These are phyloP conservation scores for Scedosporium apiospermum DNA, from an alignment of 2,329 filamentous ascomycete genomes.

Conservation along the genomic window DNA sequence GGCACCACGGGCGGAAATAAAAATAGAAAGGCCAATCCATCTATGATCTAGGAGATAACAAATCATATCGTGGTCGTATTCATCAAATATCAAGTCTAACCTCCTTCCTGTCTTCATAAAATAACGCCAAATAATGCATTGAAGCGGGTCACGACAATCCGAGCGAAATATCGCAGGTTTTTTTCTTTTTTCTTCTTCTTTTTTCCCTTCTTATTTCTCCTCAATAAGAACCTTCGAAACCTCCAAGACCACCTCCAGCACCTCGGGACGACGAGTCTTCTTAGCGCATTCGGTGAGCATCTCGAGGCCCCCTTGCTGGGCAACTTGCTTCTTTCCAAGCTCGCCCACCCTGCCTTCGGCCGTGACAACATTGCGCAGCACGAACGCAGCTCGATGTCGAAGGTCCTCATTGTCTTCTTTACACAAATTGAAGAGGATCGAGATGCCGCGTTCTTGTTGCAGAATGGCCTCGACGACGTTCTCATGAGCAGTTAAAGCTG, in stretches of 20 bases:
- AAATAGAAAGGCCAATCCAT: background rate
- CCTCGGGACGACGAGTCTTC: slow-evolving; percentile 57
- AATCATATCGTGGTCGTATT: background rate
- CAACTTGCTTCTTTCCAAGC: slow-evolving; percentile 50
- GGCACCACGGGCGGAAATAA: background rate
- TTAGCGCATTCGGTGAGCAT: slow-evolving; percentile 60
- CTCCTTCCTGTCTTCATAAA: background rate
- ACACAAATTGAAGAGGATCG: slow-evolving; percentile 73
- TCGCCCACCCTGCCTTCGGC: slow-evolving; percentile 57
- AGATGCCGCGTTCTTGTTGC: slow-evolving; percentile 60
- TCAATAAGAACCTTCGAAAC: slow-evolving; percentile 57
- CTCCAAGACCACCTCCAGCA: slow-evolving; percentile 62
- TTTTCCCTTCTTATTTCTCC: background rate
- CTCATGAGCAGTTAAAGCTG: slow-evolving; percentile 73
- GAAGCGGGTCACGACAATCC: background rate
- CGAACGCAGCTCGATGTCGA: slow-evolving; percentile 64
- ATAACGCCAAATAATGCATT: background rate
- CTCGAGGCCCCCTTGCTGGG: slow-evolving; percentile 54
- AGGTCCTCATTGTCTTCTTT: slow-evolving; percentile 61
- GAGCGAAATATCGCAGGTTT: background rate
- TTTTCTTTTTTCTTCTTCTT: too few relatives aligned
- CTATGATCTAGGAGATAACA: background rate
- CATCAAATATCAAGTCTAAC: background rate
- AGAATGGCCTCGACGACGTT: slow-evolving; percentile 63
- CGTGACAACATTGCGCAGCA: slow-evolving; percentile 61